Evolutionary conservation across 805 yeast species (phyloP).

Genomic region (Candida sanyiensis): DNA sequence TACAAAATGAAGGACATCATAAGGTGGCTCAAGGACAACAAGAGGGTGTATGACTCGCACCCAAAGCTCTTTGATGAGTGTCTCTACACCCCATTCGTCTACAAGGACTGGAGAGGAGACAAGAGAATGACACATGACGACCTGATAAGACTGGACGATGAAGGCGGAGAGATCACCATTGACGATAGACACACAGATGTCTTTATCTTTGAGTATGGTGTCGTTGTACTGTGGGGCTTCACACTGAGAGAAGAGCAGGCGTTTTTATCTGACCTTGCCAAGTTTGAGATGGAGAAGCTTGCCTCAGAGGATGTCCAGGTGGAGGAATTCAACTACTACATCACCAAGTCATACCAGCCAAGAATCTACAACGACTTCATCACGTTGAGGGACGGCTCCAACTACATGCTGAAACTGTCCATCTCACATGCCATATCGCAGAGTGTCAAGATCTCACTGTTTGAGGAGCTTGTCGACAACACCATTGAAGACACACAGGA

Average conservation of each 20-base stretch:
- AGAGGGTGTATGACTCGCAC: conserved; percentile 63
- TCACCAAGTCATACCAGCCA: conserved; percentile 92
- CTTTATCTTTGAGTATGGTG: conserved; percentile 93
- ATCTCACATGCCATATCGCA: conserved; percentile 96
- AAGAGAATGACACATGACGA: conserved; percentile 36
- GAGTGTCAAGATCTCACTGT: conserved; percentile 88
- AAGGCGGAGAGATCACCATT: conserved; percentile 91
- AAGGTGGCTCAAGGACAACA: conserved; percentile 79
- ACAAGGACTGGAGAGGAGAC: conserved; percentile 70
- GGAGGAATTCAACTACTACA: conserved; percentile 92
- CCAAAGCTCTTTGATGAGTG: conserved; percentile 94
- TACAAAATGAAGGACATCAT: conserved; percentile 83
- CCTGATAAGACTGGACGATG: conserved; percentile 74
- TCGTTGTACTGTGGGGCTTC: conserved; percentile 96
- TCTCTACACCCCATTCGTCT: conserved; percentile 81
- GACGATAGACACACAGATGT: conserved; percentile 73
- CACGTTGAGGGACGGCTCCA: conserved; percentile 80
- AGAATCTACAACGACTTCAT: conserved; percentile 93
- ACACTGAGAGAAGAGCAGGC: conserved; percentile 75
- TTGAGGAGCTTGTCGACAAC: conserved; percentile 93
- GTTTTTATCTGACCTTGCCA: conserved; percentile 78
- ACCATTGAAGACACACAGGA: conserved; percentile 97
- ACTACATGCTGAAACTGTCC: conserved; percentile 87
- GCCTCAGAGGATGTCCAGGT: conserved; percentile 88
- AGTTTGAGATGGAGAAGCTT: conserved; percentile 85